Conservation (phyloP, 176 grass and related monocot genomes). For the Chrysopogon serrulatus region DNA sequence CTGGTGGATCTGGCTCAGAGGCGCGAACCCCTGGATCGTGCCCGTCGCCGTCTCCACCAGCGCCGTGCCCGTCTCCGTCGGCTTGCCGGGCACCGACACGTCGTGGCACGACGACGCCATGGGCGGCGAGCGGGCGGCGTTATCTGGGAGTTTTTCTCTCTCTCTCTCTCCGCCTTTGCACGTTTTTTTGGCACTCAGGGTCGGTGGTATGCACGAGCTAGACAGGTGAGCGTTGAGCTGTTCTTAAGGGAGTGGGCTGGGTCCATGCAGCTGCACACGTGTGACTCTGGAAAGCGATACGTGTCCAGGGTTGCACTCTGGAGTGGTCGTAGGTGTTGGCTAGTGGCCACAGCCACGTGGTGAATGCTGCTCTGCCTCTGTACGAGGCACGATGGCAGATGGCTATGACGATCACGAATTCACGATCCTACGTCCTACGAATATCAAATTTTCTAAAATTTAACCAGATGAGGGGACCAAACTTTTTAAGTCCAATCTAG, state of each 20-base stretch:
- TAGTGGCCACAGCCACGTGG: neutral
- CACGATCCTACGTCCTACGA: no score
- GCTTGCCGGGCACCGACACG: slow-evolving; percentile 57
- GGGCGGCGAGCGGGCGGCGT: no score
- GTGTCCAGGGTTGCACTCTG: neutral
- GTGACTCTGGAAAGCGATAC: neutral
- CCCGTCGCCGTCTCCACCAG: slow-evolving; percentile 72
- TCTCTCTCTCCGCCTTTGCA: neutral
- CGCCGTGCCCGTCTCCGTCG: slow-evolving; percentile 56
- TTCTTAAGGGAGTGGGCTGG: neutral
- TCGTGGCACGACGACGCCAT: slow-evolving; percentile 45
- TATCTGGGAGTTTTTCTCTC: neutral
- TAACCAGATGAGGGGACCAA: no score
- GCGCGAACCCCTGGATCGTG: slow-evolving; percentile 67
- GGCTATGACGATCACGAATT: no score
- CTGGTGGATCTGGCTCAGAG: slow-evolving; percentile 72
- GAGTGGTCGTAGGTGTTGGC: neutral
- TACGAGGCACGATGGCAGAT: no score
- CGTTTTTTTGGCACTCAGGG: neutral
- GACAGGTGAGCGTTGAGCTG: neutral
- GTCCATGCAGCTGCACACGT: slow-evolving; percentile 28
- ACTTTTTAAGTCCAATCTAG: no score
- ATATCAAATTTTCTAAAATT: no score
- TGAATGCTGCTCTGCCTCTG: neutral
- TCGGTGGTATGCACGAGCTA: neutral